A percentile compares a stretch with the other conserved stretches of the same genome.
These are phyloP conservation scores for Candida maltosa DNA, from an alignment of 805 yeast species.

Conservation along the genomic window DNA sequence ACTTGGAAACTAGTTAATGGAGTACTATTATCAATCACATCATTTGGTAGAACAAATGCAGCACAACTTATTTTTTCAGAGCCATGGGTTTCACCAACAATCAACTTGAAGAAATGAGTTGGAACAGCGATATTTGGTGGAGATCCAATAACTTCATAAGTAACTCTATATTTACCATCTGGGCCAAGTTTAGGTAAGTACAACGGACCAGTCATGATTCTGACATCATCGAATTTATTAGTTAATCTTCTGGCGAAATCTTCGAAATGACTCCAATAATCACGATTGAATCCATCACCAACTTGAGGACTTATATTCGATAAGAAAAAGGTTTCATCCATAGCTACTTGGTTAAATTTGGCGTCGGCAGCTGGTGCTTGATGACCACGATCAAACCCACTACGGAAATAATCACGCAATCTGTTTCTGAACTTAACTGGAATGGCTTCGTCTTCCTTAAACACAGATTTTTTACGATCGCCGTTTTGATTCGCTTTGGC, in stretches of 20 bases:
- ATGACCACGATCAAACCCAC: slow-evolving; percentile 96
- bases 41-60: slow-evolving; percentile 93
- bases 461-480: slow-evolving; percentile 77
- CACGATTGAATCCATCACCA: slow-evolving; percentile 96
- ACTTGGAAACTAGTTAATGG: slow-evolving; percentile 78
- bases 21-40: slow-evolving; percentile 63
- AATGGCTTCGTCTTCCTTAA: slow-evolving; percentile 80
- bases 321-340: slow-evolving; percentile 90
- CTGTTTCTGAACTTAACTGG: slow-evolving; percentile 75
- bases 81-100: slow-evolving; percentile 70
- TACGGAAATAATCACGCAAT: slow-evolving; percentile 83
- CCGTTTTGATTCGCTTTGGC: slow-evolving; percentile 42
- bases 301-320: slow-evolving; percentile 96
- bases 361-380: slow-evolving; percentile 98
- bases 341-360: slow-evolving; percentile 81
- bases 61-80: slow-evolving; percentile 63
- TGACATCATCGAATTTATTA: slow-evolving; percentile 63
- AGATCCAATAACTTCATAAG: slow-evolving; percentile 90
- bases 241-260: slow-evolving; percentile 81
- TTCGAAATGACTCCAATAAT: slow-evolving; percentile 96
- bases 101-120: slow-evolving; percentile 89
- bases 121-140: slow-evolving; percentile 98
- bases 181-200: slow-evolving; percentile 76
- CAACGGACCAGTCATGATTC: slow-evolving; percentile 91
- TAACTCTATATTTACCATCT: slow-evolving; percentile 83